Conservation (phyloP, 805 yeast genomes). For the Candida qinlingensis region DNA sequence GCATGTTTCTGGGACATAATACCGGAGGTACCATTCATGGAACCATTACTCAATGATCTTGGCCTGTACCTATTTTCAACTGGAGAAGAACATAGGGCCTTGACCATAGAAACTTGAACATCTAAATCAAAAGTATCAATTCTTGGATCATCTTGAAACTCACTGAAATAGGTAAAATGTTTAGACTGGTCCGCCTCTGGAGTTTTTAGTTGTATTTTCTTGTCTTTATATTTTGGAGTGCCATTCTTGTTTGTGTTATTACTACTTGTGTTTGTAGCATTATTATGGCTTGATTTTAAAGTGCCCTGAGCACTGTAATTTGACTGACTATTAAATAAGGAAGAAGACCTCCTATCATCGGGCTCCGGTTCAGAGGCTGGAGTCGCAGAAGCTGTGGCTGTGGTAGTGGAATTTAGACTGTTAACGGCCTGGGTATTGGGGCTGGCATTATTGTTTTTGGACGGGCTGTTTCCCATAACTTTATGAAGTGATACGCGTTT, state of each 20-base stretch:
- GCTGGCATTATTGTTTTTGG: constrained; percentile 33
- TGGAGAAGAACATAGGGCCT: constrained; percentile 22
- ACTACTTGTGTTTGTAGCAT: background rate
- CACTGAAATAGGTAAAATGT: constrained; percentile 16
- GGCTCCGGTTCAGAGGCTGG: constrained; percentile 38
- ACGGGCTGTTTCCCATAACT: constrained; percentile 64
- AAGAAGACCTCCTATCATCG: constrained; percentile 43
- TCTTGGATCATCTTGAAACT: constrained; percentile 10
- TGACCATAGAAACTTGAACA: constrained; percentile 30
- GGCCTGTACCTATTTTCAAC: background rate
- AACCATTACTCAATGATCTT: background rate
- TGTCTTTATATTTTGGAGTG: constrained; percentile 16
- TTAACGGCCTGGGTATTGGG: constrained; percentile 29
- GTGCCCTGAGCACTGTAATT: constrained; percentile 7
- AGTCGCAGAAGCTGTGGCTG: constrained; percentile 22
- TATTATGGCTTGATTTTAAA: background rate
- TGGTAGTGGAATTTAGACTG: constrained; percentile 26
- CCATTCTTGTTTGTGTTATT: background rate
- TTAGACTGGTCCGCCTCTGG: constrained; percentile 11
- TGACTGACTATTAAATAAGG: constrained; percentile 25
- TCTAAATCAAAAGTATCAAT: constrained; percentile 26
- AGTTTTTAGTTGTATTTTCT: constrained; percentile 18
- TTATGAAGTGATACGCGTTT: background rate
- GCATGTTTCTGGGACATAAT: background rate
- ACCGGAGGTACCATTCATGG: background rate